Conservation (phyloP, 768 basidiomycete genomes). For the Lactarius vividus region DNA sequence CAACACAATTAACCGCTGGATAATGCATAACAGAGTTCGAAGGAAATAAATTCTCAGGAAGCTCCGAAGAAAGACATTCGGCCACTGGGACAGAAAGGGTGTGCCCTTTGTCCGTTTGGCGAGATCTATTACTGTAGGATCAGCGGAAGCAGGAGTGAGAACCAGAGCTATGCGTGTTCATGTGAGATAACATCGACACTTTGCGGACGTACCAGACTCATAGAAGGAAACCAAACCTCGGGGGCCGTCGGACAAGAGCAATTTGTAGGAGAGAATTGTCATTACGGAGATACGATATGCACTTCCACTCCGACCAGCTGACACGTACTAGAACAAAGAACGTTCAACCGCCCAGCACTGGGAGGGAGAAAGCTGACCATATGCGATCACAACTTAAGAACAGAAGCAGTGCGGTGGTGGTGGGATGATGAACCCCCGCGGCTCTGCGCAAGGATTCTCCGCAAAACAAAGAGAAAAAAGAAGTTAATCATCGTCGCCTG, state of each 20-base stretch:
- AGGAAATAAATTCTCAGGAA: not conserved
- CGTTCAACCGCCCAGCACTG: not conserved
- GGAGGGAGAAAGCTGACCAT: not conserved
- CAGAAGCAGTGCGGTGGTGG: not conserved
- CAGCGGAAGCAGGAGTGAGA: not conserved
- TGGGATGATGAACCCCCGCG: not conserved
- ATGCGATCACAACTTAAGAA: not conserved
- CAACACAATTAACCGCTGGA: not conserved
- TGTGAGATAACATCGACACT: not conserved
- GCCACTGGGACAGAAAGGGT: not conserved
- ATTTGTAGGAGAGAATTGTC: not conserved
- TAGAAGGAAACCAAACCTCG: not conserved
- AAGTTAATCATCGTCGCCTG: not conserved
- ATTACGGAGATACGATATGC: not conserved
- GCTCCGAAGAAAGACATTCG: not conserved
- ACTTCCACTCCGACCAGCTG: not conserved
- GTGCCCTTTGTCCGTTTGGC: not conserved
- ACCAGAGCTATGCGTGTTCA: not conserved
- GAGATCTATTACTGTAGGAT: not conserved
- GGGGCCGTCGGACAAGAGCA: not conserved
- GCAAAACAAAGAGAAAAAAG: not conserved
- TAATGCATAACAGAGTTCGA: not conserved
- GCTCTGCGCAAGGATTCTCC: not conserved
- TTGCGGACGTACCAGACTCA: not conserved
- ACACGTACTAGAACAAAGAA: not conserved